Evolutionary conservation across 805 yeast species (phyloP).

Genomic region (Suhomyces emberorum): DNA sequence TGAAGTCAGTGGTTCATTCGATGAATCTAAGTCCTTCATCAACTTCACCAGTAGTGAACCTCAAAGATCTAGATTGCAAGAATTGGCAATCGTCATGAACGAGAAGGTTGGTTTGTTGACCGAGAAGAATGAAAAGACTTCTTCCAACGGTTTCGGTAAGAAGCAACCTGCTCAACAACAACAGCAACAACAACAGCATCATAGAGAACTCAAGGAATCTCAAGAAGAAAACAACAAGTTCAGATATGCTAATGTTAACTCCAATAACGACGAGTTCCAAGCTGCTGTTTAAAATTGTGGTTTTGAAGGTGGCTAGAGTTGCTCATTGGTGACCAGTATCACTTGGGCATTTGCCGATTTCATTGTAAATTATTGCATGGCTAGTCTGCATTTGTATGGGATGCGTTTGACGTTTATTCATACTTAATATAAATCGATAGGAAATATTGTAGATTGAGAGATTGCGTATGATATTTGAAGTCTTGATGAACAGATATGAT

Average conservation of each 20-base stretch:
- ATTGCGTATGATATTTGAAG: no score
- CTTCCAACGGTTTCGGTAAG: constrained; percentile 65
- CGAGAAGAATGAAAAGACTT: constrained; percentile 82
- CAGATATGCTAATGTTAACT: constrained; percentile 43
- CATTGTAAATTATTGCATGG: constrained; percentile 6
- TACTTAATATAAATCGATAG: background rate
- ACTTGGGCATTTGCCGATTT: constrained; percentile 1
- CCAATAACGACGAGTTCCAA: constrained; percentile 44
- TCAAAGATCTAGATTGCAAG: constrained; percentile 82
- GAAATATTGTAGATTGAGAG: no score
- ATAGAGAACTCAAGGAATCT: constrained; percentile 23
- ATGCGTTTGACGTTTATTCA: background rate
- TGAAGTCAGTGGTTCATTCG: constrained; percentile 74
- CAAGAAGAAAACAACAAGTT: constrained; percentile 40
- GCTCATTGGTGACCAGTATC: background rate
- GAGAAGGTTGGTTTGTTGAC: constrained; percentile 75
- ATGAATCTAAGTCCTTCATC: constrained; percentile 59
- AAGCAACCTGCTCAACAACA: constrained; percentile 32
- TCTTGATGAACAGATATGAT: no score
- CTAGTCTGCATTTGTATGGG: background rate
- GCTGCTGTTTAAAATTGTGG: constrained; percentile 19
- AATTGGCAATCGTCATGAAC: constrained; percentile 77
- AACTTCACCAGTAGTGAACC: constrained; percentile 67
- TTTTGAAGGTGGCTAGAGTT: background rate
- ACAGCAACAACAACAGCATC: constrained; percentile 21